These are phyloP conservation scores for Solanum gracilifrons DNA, from an alignment of 257 asterid genomes.

Conservation along the genomic window DNA sequence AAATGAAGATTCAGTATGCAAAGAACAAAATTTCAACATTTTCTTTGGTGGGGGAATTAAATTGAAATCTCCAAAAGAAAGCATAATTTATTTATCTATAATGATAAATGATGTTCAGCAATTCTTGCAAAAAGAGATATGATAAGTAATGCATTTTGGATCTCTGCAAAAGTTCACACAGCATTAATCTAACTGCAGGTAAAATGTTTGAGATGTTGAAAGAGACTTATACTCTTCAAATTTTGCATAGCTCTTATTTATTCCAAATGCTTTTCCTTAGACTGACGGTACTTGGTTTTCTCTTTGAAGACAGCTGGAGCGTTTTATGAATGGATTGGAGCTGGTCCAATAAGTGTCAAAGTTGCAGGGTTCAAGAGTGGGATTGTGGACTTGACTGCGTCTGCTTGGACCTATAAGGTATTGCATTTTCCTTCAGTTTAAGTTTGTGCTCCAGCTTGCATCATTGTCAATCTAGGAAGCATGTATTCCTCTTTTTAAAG, in stretches of 20 bases:
- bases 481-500: neutral
- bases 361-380: slow-evolving; percentile 59
- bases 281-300: neutral
- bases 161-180: neutral
- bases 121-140: neutral
- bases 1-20: neutral
- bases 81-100: neutral
- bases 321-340: slow-evolving; percentile 77
- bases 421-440: slow-evolving; percentile 1
- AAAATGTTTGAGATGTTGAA: neutral
- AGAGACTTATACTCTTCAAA: neutral
- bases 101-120: neutral
- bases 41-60: neutral
- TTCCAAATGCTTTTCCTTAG: neutral
- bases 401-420: slow-evolving; percentile 73
- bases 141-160: neutral
- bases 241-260: neutral
- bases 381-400: slow-evolving; percentile 50
- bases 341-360: slow-evolving; percentile 71
- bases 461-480: neutral
- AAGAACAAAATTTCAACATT: neutral
- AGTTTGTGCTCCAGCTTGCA: neutral
- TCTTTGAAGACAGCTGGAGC: slow-evolving; percentile 73
- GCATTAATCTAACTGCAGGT: neutral
- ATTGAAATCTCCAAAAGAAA: neutral